Evolutionary conservation across 225 moss, liverwort and hornwort species (phyloP).

Genomic region (Pseudisothecium myosuroides): DNA sequence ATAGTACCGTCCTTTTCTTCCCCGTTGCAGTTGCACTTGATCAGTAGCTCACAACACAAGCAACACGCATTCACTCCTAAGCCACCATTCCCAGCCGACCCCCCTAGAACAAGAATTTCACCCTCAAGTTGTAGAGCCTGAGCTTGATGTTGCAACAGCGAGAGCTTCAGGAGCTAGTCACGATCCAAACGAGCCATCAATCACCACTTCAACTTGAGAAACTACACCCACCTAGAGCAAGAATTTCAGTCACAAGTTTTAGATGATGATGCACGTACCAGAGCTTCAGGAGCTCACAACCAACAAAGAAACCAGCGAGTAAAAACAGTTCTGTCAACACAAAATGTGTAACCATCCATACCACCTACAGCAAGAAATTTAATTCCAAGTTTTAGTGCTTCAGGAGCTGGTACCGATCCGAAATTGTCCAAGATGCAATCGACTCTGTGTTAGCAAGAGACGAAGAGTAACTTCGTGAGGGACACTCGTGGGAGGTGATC

Average conservation of each 20-base stretch:
- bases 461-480: not conserved
- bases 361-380: not conserved
- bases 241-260: not conserved
- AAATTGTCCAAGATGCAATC: not conserved
- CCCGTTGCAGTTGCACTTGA: not conserved
- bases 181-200: not conserved
- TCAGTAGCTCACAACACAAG: not conserved
- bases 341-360: not conserved
- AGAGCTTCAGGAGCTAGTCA: not conserved
- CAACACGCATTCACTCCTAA: not conserved
- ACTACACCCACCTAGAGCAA: not conserved
- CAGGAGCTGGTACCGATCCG: not conserved
- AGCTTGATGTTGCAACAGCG: not conserved
- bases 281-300: not conserved
- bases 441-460: not conserved
- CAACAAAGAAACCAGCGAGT: not conserved
- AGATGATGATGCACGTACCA: not conserved
- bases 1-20: not conserved
- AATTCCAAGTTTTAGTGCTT: not conserved
- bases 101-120: not conserved
- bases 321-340: too few species aligned
- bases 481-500: not conserved
- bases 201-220: not conserved
- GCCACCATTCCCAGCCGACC: not conserved
- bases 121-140: not conserved